Evolutionary conservation across 2,329 filamentous ascomycete genomes (phyloP).

Genomic region (Chrysosporium keratinophilum): DNA sequence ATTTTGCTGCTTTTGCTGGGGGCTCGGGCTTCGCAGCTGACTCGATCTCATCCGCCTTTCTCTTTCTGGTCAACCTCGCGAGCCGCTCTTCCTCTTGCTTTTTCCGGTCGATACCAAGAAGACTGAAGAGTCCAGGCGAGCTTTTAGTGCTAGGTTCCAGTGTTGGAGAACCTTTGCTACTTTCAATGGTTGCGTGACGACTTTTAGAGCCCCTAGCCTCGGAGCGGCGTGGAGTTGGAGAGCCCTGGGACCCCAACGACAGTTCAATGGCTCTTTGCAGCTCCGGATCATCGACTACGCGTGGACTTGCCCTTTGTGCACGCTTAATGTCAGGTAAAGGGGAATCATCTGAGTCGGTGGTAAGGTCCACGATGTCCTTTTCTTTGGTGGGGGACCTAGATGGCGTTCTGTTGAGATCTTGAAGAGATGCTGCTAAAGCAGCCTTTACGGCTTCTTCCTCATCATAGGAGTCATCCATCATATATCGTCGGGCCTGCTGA

Average conservation of each 20-base stretch:
- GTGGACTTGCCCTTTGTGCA: background rate
- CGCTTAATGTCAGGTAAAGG: background rate
- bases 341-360: conserved; percentile 10
- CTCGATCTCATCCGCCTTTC: conserved; percentile 38
- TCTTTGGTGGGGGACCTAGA: background rate
- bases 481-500: background rate
- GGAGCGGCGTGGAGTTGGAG: background rate
- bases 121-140: background rate
- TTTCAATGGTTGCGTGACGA: background rate
- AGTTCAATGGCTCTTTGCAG: conserved; percentile 22
- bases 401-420: background rate
- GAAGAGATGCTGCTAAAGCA: conserved; percentile 1
- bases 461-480: conserved; percentile 1
- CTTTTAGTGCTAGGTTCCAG: background rate
- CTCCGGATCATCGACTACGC: conserved; percentile 12
- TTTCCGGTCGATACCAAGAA: conserved; percentile 58
- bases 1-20: conserved; percentile 21
- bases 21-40: conserved; percentile 26
- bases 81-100: conserved; percentile 79
- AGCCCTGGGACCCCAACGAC: conserved; percentile 20
- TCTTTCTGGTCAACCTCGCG: conserved; percentile 54
- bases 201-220: conserved; percentile 13
- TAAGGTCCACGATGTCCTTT: conserved; percentile 12
- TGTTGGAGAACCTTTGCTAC: conserved; percentile 2
- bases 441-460: conserved; percentile 1